phyloP scores from a whole-genome alignment of 179 eudicot genomes.

The Carnegiea gigantea region DNA sequence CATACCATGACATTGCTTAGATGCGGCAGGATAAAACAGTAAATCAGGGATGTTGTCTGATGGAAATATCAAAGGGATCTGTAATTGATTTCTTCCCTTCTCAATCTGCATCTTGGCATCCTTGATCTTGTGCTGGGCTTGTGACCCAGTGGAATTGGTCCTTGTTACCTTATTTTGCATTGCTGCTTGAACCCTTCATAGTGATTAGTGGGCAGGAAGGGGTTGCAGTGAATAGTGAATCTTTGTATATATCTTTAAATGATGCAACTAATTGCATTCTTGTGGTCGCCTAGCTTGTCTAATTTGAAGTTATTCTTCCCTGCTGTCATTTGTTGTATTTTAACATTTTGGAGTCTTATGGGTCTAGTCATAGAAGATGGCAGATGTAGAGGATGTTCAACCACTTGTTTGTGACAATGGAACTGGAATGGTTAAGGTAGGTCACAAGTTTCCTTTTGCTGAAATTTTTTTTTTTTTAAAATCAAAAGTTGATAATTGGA shows the following conservation, averaged over 20 bases:
- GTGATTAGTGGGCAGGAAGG: too few species aligned
- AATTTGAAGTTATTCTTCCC: neutral
- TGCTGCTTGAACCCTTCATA: too few species aligned
- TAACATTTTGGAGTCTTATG: neutral
- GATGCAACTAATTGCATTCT: too few species aligned
- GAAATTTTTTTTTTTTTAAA: neutral
- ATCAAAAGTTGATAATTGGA: neutral
- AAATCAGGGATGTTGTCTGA: neutral
- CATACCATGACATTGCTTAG: neutral
- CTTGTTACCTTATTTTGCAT: too few species aligned
- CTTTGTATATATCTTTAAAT: too few species aligned
- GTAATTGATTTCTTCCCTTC: too few species aligned
- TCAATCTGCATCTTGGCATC: too few species aligned
- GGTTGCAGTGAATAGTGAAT: too few species aligned
- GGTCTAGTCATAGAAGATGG: conserved; percentile 15
- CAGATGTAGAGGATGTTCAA: conserved; percentile 20
- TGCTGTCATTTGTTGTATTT: neutral
- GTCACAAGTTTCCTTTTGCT: neutral
- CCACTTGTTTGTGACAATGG: conserved; percentile 23
- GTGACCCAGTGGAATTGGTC: too few species aligned
- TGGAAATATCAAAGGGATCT: neutral
- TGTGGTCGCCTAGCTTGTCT: neutral
- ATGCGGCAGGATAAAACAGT: neutral
- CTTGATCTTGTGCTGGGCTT: too few species aligned
- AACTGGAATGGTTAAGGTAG: conserved; percentile 23